Evolutionary conservation across 768 basidiomycete species (phyloP).

Genomic region (Cystofilobasidium ferigula): DNA sequence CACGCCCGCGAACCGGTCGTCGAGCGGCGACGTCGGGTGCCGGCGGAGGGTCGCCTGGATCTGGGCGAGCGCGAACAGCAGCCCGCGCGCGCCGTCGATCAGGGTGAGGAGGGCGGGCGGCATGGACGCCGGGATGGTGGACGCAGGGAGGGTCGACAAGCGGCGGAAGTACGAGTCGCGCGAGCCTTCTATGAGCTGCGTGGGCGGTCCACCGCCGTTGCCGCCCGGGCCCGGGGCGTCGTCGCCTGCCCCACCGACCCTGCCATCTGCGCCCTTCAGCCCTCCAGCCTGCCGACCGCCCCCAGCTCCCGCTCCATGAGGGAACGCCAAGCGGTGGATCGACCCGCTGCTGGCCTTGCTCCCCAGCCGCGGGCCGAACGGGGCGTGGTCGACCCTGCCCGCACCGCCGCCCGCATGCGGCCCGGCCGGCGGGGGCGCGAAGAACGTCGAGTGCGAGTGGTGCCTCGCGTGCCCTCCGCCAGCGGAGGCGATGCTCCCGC

Average conservation of each 20-base stretch:
- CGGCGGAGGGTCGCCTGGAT: constrained; percentile 79
- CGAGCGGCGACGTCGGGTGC: constrained; percentile 68
- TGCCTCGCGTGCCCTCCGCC: not conserved
- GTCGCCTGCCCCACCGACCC: not conserved
- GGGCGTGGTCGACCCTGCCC: too few relatives aligned
- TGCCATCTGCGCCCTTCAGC: not conserved
- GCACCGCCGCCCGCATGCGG: too few relatives aligned
- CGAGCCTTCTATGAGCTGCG: constrained; percentile 52
- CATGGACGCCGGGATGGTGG: constrained; percentile 53
- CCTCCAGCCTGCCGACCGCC: not conserved
- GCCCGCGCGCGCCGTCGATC: constrained; percentile 78
- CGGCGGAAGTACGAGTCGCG: constrained; percentile 88
- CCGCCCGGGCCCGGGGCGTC: not conserved
- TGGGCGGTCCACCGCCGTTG: not conserved
- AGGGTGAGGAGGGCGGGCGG: constrained; percentile 58
- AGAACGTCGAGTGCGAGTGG: not conserved
- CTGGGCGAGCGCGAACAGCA: constrained; percentile 84
- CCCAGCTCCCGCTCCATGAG: not conserved
- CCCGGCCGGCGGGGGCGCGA: too few relatives aligned
- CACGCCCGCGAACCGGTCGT: constrained; percentile 68
- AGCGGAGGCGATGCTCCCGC: not conserved
- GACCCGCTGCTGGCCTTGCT: not conserved
- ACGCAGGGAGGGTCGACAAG: constrained; percentile 62
- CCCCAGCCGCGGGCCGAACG: not conserved
- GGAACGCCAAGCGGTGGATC: not conserved